Evolutionary conservation across 73 alveolate genomes (phyloP).

Genomic region (Paramecium caudatum): DNA sequence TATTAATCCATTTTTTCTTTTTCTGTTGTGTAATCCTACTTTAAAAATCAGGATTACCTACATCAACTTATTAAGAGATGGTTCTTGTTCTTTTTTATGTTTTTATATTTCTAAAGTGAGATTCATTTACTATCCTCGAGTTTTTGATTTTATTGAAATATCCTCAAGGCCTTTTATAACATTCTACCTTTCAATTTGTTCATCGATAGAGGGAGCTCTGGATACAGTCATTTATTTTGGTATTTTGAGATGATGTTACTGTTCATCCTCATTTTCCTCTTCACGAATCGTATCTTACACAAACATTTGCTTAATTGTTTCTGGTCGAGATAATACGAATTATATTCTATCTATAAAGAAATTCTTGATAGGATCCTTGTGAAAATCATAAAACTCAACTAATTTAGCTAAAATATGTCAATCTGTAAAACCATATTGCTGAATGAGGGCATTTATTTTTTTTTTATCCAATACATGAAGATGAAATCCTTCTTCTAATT

Average conservation of each 20-base stretch:
- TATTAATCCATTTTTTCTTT: conserved; percentile 27
- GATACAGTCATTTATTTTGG: conserved; percentile 47
- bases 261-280: background rate
- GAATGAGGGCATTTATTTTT: conserved; percentile 5
- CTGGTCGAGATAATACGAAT: conserved; percentile 49
- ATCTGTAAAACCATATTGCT: background rate
- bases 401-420: background rate
- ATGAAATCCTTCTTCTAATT: conserved; percentile 41
- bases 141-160: background rate
- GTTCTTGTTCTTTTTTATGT: conserved; percentile 37
- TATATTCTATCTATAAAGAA: conserved; percentile 27
- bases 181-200: background rate
- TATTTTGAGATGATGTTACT: background rate
- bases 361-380: conserved; percentile 23
- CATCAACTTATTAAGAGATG: conserved; percentile 23
- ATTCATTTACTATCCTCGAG: conserved; percentile 34
- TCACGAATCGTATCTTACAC: background rate
- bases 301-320: conserved; percentile 18
- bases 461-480: conserved; percentile 8
- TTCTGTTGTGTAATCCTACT: conserved; percentile 32
- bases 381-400: conserved; percentile 55
- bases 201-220: conserved; percentile 13
- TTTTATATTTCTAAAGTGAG: conserved; percentile 6
- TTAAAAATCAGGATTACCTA: background rate
- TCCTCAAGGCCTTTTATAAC: conserved; percentile 17